phyloP scores from a whole-genome alignment of 768 basidiomycete species.

The Pulveroboletus ravenelii region DNA sequence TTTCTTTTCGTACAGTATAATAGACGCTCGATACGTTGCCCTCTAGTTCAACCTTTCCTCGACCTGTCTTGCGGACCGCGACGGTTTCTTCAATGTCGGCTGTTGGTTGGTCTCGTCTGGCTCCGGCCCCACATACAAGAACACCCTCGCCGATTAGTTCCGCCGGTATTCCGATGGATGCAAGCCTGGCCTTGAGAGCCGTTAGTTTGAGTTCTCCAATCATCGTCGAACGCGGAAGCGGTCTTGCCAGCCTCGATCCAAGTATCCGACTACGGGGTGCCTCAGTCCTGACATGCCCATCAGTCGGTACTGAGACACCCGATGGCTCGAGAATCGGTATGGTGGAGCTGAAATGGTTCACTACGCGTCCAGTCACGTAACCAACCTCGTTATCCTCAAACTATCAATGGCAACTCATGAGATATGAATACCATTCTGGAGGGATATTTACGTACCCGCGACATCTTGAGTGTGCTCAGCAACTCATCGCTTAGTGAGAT shows the following conservation, averaged over 20 bases:
- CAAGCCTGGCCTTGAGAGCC: conserved; percentile 75
- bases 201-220: conserved; percentile 96
- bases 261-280: conserved; percentile 41
- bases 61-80: conserved; percentile 81
- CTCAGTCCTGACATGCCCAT: conserved; percentile 21
- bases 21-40: conserved; percentile 86
- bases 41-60: conserved; percentile 85
- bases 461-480: conserved; percentile 74
- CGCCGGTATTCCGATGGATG: conserved; percentile 73
- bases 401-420: conserved; percentile 36
- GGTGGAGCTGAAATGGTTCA: conserved; percentile 78
- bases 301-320: conserved; percentile 29
- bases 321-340: conserved; percentile 84
- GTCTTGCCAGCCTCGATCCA: conserved; percentile 60
- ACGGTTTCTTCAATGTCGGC: conserved; percentile 63
- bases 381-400: conserved; percentile 98
- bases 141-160: conserved; percentile 98
- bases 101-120: conserved; percentile 37
- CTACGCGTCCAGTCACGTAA: conserved; percentile 84
- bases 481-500: conserved; percentile 90
- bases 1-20: conserved; percentile 82
- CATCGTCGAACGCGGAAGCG: conserved; percentile 87
- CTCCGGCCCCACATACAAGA: conserved; percentile 74
- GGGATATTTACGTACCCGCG: conserved; percentile 55
- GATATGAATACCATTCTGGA: not conserved